Evolutionary conservation across 139 green algal species (phyloP).

Genomic region (Pycnococcus provasolii): DNA sequence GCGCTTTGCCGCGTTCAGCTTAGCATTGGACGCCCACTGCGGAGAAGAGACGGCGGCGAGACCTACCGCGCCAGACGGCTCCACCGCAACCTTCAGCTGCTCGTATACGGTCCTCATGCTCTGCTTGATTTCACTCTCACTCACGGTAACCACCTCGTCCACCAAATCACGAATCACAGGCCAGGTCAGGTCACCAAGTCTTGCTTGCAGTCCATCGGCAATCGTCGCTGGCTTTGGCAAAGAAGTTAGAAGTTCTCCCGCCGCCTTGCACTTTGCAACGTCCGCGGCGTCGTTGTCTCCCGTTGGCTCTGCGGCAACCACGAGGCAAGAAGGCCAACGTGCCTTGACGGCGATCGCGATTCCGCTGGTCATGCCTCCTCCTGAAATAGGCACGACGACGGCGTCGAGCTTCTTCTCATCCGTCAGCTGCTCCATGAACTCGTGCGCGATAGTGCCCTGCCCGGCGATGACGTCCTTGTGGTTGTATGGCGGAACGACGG

Average conservation of each 20-base stretch:
- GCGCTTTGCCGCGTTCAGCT: constrained; percentile 11
- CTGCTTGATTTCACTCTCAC: constrained; percentile 57
- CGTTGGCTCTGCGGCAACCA: constrained; percentile 25
- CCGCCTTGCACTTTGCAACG: constrained; percentile 38
- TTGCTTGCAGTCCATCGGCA: constrained; percentile 49
- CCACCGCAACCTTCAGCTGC: constrained; percentile 64
- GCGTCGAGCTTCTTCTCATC: constrained; percentile 46
- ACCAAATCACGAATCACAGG: constrained; percentile 58
- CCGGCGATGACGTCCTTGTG: constrained; percentile 50
- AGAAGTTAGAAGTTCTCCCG: constrained; percentile 40
- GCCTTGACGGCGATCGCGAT: constrained; percentile 62
- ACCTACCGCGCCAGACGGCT: constrained; percentile 62
- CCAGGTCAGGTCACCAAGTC: constrained; percentile 66
- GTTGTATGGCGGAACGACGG: constrained; percentile 69
- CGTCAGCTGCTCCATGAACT: constrained; percentile 69
- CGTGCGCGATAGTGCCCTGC: constrained; percentile 63
- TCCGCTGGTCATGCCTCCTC: constrained; percentile 63
- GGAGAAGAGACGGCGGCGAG: constrained; percentile 54
- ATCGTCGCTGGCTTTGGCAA: constrained; percentile 55
- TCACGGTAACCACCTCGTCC: constrained; percentile 51
- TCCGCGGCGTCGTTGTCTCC: constrained; percentile 37
- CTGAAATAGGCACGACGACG: constrained; percentile 63
- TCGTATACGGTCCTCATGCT: constrained; percentile 68
- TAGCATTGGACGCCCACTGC: neutral
- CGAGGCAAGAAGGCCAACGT: constrained; percentile 39